phyloP scores from a whole-genome alignment of 768 basidiomycete genomes.

The Phylloporus sp. region DNA sequence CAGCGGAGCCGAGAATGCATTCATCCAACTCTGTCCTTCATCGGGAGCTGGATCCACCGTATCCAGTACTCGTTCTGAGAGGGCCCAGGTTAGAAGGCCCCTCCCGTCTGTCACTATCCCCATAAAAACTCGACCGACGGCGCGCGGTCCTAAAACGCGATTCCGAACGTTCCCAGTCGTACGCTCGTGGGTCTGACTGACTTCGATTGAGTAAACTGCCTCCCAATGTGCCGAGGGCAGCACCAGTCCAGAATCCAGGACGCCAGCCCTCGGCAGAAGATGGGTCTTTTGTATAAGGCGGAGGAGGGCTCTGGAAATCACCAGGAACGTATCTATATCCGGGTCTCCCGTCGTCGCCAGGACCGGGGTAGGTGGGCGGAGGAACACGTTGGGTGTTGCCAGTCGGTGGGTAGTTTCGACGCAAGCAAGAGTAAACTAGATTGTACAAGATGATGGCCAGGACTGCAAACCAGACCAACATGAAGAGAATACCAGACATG shows the following conservation, averaged over 20 bases:
- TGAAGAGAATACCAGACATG: constrained; percentile 47
- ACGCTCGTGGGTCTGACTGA: constrained; percentile 31
- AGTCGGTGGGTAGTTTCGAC: constrained; percentile 27
- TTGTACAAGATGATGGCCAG: constrained; percentile 54
- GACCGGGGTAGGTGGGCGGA: constrained; percentile 32
- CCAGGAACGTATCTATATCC: constrained; percentile 53
- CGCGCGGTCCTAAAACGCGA: constrained; percentile 27
- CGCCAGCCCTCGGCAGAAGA: constrained; percentile 39
- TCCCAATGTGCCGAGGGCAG: constrained; percentile 67
- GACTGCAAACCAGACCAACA: constrained; percentile 52
- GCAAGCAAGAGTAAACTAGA: constrained; percentile 53
- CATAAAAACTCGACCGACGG: constrained; percentile 22
- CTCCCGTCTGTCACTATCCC: constrained; percentile 55
- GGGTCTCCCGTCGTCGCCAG: constrained; percentile 9
- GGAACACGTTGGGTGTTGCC: constrained; percentile 27
- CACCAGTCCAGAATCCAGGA: constrained; percentile 86
- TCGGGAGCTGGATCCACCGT: constrained; percentile 73
- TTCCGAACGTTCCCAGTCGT: constrained; percentile 59
- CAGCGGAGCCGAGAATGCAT: neutral
- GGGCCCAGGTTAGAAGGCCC: constrained; percentile 66
- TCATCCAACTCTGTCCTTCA: constrained; percentile 31
- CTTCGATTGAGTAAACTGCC: constrained; percentile 50
- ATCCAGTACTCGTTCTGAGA: constrained; percentile 74
- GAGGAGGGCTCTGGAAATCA: constrained; percentile 45
- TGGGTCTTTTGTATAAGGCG: constrained; percentile 51